Conservation (phyloP, 208 protist genomes). For the Endotrypanum monterogeii region DNA sequence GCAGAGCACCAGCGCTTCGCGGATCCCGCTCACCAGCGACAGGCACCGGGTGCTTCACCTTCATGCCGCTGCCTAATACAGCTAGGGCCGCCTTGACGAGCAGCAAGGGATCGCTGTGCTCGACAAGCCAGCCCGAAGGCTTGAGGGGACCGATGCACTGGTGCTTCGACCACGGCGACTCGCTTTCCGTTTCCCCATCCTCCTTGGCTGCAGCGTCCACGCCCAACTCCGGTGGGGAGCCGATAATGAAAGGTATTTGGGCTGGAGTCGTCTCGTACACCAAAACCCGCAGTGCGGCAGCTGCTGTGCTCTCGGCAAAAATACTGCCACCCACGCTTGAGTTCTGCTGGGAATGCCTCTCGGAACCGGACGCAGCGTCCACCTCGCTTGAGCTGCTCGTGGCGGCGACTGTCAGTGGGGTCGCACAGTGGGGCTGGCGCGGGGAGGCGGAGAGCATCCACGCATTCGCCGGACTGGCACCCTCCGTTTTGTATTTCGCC, state of each 20-base stretch:
- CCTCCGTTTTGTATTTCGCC: conserved; percentile 12
- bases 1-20: conserved; percentile 5
- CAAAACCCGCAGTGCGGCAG: conserved; percentile 19
- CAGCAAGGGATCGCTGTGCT: conserved; percentile 19
- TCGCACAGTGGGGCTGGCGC: not conserved
- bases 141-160: conserved; percentile 11
- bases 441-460: not conserved
- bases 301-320: conserved; percentile 22
- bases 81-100: conserved; percentile 26
- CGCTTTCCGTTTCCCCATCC: not conserved
- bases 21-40: not conserved
- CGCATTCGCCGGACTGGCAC: not conserved
- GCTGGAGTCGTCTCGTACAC: conserved; percentile 13
- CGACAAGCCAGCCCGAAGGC: conserved; percentile 18
- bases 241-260: conserved; percentile 19
- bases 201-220: not conserved
- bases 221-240: not conserved
- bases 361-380: not conserved
- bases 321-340: not conserved
- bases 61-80: conserved; percentile 7
- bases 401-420: not conserved
- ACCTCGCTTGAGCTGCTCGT: not conserved
- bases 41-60: no score
- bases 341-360: not conserved
- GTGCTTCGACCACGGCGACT: not conserved